Percentiles rank a stretch among this genome's conserved stretches.
These are phyloP conservation scores for Phlyctochytrium bullatum DNA, from an alignment of 192 early-diverging fungal species.

Conservation along the genomic window DNA sequence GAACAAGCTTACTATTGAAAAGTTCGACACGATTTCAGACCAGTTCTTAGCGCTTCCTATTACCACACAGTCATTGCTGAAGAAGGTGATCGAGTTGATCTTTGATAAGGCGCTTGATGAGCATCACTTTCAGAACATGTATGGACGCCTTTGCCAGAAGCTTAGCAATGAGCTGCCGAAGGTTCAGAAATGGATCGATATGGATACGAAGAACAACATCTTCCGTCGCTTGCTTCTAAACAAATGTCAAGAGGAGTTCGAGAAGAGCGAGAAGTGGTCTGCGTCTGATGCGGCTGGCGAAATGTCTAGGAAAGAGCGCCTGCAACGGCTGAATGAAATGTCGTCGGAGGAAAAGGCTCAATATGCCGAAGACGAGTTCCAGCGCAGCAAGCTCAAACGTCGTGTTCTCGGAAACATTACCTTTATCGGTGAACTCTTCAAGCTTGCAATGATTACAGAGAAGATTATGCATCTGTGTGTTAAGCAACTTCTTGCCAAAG, in stretches of 20 bases:
- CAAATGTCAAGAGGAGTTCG: constrained; percentile 95
- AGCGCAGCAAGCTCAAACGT: constrained; percentile 88
- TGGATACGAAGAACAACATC: constrained; percentile 63
- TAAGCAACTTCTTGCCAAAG: constrained; percentile 69
- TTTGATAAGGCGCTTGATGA: constrained; percentile 97
- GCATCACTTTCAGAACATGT: constrained; percentile 84
- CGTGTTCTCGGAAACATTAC: constrained; percentile 87
- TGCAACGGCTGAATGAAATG: constrained; percentile 57
- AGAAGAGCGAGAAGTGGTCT: constrained; percentile 79
- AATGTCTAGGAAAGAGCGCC: constrained; percentile 29
- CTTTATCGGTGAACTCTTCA: constrained; percentile 97
- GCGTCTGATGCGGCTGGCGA: constrained; percentile 34
- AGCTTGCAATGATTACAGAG: constrained; percentile 82
- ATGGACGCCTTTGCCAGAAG: constrained; percentile 80
- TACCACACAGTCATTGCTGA: constrained; percentile 66
- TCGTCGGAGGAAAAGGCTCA: constrained; percentile 56
- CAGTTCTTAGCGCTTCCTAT: constrained; percentile 82
- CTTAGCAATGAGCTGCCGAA: constrained; percentile 56
- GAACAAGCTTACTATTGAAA: constrained; percentile 97
- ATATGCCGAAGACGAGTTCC: constrained; percentile 66
- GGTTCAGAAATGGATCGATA: constrained; percentile 60
- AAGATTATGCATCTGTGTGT: constrained; percentile 94
- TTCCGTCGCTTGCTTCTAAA: constrained; percentile 93
- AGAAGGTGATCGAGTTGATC: constrained; percentile 78
- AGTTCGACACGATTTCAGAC: constrained; percentile 81